A percentile compares a stretch with the other conserved stretches of the same genome.
These are phyloP conservation scores for Boletus coccyginus DNA, from an alignment of 768 basidiomycete species.

Conservation along the genomic window DNA sequence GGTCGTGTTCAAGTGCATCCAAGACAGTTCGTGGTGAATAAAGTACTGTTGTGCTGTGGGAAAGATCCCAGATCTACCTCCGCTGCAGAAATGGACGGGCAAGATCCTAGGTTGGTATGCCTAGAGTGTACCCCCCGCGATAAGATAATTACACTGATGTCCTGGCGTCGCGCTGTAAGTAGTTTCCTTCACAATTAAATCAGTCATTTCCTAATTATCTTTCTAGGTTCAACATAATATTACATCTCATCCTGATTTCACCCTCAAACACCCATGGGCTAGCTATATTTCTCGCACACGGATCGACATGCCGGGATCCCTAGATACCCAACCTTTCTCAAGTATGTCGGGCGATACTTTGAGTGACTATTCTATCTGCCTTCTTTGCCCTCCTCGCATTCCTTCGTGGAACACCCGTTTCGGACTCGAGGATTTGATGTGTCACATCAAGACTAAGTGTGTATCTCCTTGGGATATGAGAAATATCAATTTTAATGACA, in stretches of 20 bases:
- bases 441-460: slow-evolving; percentile 20
- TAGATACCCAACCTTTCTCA: neutral
- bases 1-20: slow-evolving; percentile 23
- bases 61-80: slow-evolving; percentile 24
- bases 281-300: neutral
- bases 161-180: slow-evolving; percentile 26
- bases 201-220: neutral
- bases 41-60: slow-evolving; percentile 18
- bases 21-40: slow-evolving; percentile 10
- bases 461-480: slow-evolving; percentile 3
- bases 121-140: slow-evolving; percentile 13
- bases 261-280: slow-evolving; percentile 8
- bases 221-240: slow-evolving; percentile 20
- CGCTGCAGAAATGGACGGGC: slow-evolving; percentile 26
- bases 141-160: slow-evolving; percentile 9
- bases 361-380: slow-evolving; percentile 22
- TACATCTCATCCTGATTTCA: slow-evolving; percentile 12
- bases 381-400: slow-evolving; percentile 26
- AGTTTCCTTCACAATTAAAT: neutral
- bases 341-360: neutral
- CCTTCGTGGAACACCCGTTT: slow-evolving; percentile 27
- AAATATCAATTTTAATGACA: neutral
- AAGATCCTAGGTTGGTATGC: slow-evolving; percentile 18
- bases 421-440: slow-evolving; percentile 12
- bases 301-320: neutral